Percentiles rank a stretch among this genome's conserved stretches.
phyloP scores from a whole-genome alignment of 495 filamentous ascomycete genomes.

The Xanthoparmelia taractica region DNA sequence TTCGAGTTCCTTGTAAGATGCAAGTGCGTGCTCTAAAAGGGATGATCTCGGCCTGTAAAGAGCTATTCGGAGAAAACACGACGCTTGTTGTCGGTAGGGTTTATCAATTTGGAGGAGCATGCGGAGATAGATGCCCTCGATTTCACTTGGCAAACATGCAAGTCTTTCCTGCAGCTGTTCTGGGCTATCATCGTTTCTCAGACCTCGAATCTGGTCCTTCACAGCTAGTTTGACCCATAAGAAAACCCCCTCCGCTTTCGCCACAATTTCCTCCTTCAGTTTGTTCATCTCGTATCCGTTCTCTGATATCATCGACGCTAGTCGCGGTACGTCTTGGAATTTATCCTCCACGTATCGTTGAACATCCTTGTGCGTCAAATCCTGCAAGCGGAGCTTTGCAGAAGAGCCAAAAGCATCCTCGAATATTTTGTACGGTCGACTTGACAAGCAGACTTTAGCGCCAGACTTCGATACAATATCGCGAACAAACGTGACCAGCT shows the following conservation, averaged over 20 bases:
- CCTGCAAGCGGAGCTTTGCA: neutral
- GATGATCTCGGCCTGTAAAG: neutral
- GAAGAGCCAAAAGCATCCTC: neutral
- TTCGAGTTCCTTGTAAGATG: neutral
- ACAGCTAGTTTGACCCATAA: slow-evolving; percentile 11
- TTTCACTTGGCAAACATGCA: neutral
- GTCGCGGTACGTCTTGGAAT: no score
- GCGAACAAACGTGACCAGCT: neutral
- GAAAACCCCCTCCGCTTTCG: slow-evolving; percentile 6
- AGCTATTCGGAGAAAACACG: neutral
- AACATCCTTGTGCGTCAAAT: neutral
- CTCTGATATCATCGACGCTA: no score
- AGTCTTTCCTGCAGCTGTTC: neutral
- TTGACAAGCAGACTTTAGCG: neutral
- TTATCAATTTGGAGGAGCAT: slow-evolving; percentile 1
- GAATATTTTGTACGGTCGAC: neutral
- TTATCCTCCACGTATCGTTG: neutral
- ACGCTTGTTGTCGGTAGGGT: slow-evolving; percentile 3
- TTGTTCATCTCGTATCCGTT: neutral
- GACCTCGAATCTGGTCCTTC: neutral
- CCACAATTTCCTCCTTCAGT: neutral
- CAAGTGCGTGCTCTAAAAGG: neutral
- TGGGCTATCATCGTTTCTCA: neutral
- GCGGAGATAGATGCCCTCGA: slow-evolving; percentile 5
- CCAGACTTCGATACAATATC: neutral